These are phyloP conservation scores for Atkinsonella hypoxylon DNA, from an alignment of 2,329 filamentous ascomycete species.

Conservation along the genomic window DNA sequence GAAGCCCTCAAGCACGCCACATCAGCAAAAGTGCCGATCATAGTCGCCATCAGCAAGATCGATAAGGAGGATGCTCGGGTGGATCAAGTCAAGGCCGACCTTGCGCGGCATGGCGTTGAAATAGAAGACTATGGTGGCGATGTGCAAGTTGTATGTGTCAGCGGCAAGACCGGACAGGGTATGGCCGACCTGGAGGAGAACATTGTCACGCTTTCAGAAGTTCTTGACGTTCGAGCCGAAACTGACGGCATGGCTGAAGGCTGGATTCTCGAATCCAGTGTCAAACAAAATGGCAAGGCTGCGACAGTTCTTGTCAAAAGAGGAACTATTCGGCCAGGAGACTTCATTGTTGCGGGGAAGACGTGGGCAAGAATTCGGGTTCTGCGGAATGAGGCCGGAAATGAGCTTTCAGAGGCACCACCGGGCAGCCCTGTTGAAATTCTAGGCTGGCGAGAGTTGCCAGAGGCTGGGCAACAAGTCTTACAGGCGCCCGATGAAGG, in stretches of 20 bases:
- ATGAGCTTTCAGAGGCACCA: conserved; percentile 56
- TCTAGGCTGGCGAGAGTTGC: conserved; percentile 80
- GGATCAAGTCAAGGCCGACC: conserved; percentile 78
- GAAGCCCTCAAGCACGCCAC: conserved; percentile 93
- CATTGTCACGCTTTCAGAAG: conserved; percentile 72
- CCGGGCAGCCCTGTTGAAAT: conserved; percentile 88
- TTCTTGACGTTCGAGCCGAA: conserved; percentile 82
- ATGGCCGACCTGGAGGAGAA: conserved; percentile 91
- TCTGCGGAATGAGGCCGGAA: conserved; percentile 74
- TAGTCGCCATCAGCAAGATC: conserved; percentile 95
- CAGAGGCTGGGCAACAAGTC: conserved; percentile 75
- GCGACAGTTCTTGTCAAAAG: conserved; percentile 83
- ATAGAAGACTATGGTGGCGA: conserved; percentile 94
- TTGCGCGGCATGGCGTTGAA: conserved; percentile 71
- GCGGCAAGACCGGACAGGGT: conserved; percentile 84
- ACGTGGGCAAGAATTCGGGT: conserved; percentile 81
- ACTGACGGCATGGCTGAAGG: conserved; percentile 69
- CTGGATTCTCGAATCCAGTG: conserved; percentile 85
- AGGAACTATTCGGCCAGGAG: conserved; percentile 70
- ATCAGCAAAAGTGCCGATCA: conserved; percentile 79
- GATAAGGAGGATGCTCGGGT: conserved; percentile 76
- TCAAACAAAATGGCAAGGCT: conserved; percentile 72
- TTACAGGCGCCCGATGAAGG: conserved; percentile 72
- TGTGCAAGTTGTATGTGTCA: conserved; percentile 81
- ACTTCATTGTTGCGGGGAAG: conserved; percentile 75